A percentile compares a stretch with the other conserved stretches of the same genome.
Evolutionary conservation across 805 yeast species (phyloP).

Genomic region (Tetrapisispora taiwanensis): DNA sequence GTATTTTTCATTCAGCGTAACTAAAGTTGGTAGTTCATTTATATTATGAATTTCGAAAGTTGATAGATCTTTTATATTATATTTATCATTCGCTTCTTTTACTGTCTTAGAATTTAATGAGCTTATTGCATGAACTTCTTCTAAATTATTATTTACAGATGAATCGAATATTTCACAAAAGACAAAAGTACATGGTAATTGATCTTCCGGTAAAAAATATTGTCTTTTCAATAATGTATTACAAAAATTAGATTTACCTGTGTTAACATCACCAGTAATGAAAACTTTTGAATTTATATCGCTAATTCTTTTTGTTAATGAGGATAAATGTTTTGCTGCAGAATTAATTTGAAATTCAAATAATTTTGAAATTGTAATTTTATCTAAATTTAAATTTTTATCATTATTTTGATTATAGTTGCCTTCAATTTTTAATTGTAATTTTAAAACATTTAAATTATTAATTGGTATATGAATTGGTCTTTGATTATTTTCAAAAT

Average conservation of each 20-base stretch:
- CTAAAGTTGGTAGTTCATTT: conserved; percentile 54
- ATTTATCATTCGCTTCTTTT: conserved; percentile 20
- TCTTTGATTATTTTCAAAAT: conserved; percentile 45
- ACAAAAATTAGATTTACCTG: conserved; percentile 94
- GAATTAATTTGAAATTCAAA: conserved; percentile 58
- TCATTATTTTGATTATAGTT: conserved; percentile 24
- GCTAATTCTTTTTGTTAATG: conserved; percentile 73
- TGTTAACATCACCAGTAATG: conserved; percentile 92
- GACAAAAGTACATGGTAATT: conserved; percentile 93
- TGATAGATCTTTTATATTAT: conserved; percentile 42
- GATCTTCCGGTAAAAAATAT: conserved; percentile 78
- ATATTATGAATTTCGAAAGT: conserved; percentile 53
- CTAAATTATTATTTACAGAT: conserved; percentile 57
- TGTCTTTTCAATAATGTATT: conserved; percentile 73
- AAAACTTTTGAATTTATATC: conserved; percentile 90
- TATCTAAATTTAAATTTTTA: conserved; percentile 43
- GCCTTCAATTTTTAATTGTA: conserved; percentile 23
- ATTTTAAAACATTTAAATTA: conserved; percentile 19
- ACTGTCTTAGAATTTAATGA: conserved; percentile 33
- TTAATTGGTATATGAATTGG: conserved; percentile 55
- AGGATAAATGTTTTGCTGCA: conserved; percentile 54
- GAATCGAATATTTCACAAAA: conserved; percentile 92
- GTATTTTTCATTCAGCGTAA: conserved; percentile 61
- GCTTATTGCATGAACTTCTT: conserved; percentile 89
- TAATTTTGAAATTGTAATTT: conserved; percentile 55